These are phyloP conservation scores for Epichloe gansuensis DNA, from an alignment of 2,329 filamentous ascomycete genomes.

Conservation along the genomic window DNA sequence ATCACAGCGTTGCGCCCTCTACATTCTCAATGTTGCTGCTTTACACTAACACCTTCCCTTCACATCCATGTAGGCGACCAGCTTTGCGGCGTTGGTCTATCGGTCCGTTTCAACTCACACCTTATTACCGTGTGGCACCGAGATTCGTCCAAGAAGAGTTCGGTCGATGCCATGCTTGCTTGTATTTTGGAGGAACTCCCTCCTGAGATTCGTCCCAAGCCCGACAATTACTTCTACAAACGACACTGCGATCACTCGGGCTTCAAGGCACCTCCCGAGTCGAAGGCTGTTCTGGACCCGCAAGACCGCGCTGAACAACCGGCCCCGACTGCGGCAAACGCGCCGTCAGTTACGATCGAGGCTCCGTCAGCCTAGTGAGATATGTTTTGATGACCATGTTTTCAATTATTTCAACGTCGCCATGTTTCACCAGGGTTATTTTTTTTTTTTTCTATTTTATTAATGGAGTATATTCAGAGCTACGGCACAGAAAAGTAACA, in stretches of 20 bases:
- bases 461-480: background rate
- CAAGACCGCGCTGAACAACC: constrained; percentile 34
- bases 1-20: no score
- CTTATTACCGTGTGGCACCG: constrained; percentile 92
- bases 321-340: constrained; percentile 10
- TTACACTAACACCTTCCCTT: background rate
- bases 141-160: constrained; percentile 66
- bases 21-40: background rate
- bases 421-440: background rate
- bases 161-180: constrained; percentile 60
- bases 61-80: constrained; percentile 53
- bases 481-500: background rate
- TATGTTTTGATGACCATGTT: background rate
- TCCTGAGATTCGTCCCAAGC: constrained; percentile 58
- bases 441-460: background rate
- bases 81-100: constrained; percentile 79
- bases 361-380: constrained; percentile 10
- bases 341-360: constrained; percentile 15
- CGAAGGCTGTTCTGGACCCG: constrained; percentile 45
- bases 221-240: constrained; percentile 72
- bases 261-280: constrained; percentile 54
- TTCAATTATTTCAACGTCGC: background rate
- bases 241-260: constrained; percentile 80
- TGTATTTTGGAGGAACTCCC: constrained; percentile 65
- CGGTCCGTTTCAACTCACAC: constrained; percentile 78